Evolutionary conservation across 352 stramenopile species (phyloP).

Genomic region (Phytophthora europaea): DNA sequence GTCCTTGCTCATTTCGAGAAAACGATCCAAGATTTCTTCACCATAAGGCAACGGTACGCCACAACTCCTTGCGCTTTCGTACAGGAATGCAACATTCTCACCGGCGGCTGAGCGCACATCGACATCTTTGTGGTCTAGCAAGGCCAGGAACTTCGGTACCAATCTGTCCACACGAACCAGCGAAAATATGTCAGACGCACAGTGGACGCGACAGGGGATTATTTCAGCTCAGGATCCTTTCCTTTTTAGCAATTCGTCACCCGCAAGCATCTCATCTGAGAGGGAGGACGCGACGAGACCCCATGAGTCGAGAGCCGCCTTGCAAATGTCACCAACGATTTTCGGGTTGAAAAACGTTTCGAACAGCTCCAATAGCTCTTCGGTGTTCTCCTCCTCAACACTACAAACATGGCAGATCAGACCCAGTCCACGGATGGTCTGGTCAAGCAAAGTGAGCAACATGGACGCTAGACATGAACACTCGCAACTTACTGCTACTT

Average conservation of each 20-base stretch:
- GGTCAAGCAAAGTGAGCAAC: slow-evolving; percentile 2
- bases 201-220: not conserved
- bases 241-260: slow-evolving; percentile 69
- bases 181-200: not conserved
- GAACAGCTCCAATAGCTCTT: slow-evolving; percentile 69
- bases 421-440: slow-evolving; percentile 79
- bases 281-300: slow-evolving; percentile 75
- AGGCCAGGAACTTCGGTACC: slow-evolving; percentile 71
- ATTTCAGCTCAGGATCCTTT: slow-evolving; percentile 18
- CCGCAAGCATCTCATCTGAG: slow-evolving; percentile 58
- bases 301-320: slow-evolving; percentile 77
- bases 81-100: slow-evolving; percentile 89
- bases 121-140: slow-evolving; percentile 85
- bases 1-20: slow-evolving; percentile 87
- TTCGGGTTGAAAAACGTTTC: slow-evolving; percentile 81
- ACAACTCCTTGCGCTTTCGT: slow-evolving; percentile 69
- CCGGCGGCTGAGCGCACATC: slow-evolving; percentile 83
- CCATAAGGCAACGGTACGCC: slow-evolving; percentile 62
- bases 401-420: slow-evolving; percentile 84
- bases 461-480: not conserved
- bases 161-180: slow-evolving; percentile 44
- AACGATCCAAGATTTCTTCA: slow-evolving; percentile 76
- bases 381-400: slow-evolving; percentile 80
- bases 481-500: slow-evolving; percentile 59
- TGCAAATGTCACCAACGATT: slow-evolving; percentile 70